Conservation (phyloP, 2,329 filamentous ascomycete genomes). For the Amylocarpus encephaloides region DNA sequence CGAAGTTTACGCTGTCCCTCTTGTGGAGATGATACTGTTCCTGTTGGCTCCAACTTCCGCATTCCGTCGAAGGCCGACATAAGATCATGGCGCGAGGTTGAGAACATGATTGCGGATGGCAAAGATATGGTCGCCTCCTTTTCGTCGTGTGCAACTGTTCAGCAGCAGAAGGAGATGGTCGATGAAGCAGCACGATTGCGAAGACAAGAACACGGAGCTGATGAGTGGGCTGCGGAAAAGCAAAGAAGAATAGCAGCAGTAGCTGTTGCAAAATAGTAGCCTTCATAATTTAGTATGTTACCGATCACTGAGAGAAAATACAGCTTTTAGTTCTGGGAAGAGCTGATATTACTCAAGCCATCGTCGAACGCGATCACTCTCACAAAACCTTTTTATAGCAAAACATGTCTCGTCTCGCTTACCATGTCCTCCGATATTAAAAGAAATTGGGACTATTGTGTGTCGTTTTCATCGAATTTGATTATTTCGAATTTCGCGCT, state of each 20-base stretch:
- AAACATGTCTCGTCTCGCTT: too few relatives aligned
- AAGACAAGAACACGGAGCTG: neutral
- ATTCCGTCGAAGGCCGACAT: neutral
- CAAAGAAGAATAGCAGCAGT: neutral
- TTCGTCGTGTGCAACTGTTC: neutral
- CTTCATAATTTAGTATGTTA: too few relatives aligned
- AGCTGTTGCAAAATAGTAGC: too few relatives aligned
- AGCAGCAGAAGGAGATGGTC: conserved; percentile 2
- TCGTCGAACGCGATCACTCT: too few relatives aligned
- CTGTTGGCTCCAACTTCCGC: conserved; percentile 3
- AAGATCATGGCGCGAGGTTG: conserved; percentile 1
- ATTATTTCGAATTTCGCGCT: too few relatives aligned
- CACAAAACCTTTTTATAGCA: too few relatives aligned
- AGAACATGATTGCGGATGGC: conserved; percentile 1
- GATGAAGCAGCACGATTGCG: neutral
- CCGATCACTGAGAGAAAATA: too few relatives aligned
- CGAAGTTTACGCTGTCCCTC: conserved; percentile 1
- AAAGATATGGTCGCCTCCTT: conserved; percentile 6
- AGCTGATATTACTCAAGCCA: too few relatives aligned
- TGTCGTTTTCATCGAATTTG: too few relatives aligned
- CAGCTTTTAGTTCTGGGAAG: too few relatives aligned
- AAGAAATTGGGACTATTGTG: too few relatives aligned
- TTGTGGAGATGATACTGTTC: conserved; percentile 4
- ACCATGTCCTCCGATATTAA: too few relatives aligned
- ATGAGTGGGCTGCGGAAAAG: neutral